phyloP scores from a whole-genome alignment of 164 flowering plant genomes.

The Annona cherimola region DNA sequence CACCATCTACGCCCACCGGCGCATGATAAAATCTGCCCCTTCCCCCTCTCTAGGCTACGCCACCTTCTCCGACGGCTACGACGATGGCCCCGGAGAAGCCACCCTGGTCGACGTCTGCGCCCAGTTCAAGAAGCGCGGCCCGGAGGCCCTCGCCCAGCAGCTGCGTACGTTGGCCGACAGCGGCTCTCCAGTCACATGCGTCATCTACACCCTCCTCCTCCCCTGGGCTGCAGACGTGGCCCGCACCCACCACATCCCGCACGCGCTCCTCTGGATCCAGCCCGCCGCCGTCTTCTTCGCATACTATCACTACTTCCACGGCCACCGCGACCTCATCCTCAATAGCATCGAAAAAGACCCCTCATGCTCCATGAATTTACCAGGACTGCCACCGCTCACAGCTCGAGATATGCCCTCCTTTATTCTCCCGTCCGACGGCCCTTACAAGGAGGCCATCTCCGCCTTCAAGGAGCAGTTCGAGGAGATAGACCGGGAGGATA shows the following conservation, averaged over 20 bases:
- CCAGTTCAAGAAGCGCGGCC: constrained; percentile 24
- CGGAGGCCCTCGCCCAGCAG: constrained; percentile 19
- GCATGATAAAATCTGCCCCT: constrained; percentile 14
- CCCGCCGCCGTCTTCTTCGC: constrained; percentile 30
- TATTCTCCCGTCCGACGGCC: constrained; percentile 14
- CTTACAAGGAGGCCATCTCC: not conserved
- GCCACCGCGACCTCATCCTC: constrained; percentile 14
- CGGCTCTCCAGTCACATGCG: constrained; percentile 29
- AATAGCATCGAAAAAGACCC: constrained; percentile 9
- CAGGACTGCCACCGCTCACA: constrained; percentile 25
- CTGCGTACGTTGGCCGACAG: constrained; percentile 6
- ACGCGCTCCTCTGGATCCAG: constrained; percentile 39
- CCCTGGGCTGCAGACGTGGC: constrained; percentile 49
- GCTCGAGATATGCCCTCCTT: constrained; percentile 34
- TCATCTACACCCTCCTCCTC: constrained; percentile 34
- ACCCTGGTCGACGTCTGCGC: constrained; percentile 9
- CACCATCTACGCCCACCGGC: constrained; percentile 21
- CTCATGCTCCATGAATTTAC: constrained; percentile 17
- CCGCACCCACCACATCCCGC: constrained; percentile 21
- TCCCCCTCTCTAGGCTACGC: constrained; percentile 28
- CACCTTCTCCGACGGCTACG: constrained; percentile 47
- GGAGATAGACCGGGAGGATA: constrained; percentile 8
- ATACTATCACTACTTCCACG: constrained; percentile 35
- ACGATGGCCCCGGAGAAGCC: constrained; percentile 26
- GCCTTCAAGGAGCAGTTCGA: constrained; percentile 18